These are phyloP conservation scores for Aspergillus ostianus DNA, from an alignment of 495 filamentous ascomycete genomes.

Conservation along the genomic window DNA sequence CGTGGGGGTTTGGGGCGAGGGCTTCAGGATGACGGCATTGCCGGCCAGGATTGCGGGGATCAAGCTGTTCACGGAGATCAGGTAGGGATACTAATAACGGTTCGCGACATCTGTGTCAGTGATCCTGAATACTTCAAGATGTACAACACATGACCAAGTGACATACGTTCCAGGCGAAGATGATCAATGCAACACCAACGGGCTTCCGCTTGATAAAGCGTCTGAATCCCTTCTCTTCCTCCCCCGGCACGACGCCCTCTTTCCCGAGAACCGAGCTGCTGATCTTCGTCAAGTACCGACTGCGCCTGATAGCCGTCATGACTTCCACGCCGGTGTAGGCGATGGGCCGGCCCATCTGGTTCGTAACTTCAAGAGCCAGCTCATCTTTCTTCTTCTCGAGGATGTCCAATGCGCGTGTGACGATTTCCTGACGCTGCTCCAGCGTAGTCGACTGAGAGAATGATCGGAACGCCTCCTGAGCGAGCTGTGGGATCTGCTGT, in stretches of 20 bases:
- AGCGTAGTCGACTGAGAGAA: slow-evolving; percentile 66
- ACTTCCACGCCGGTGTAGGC: slow-evolving; percentile 80
- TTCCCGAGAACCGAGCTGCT: slow-evolving; percentile 61
- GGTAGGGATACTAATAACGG: slow-evolving; percentile 84
- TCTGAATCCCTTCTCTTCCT: slow-evolving; percentile 81
- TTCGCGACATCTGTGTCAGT: slow-evolving; percentile 36
- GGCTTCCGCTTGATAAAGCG: slow-evolving; percentile 83
- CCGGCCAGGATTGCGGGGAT: slow-evolving; percentile 85
- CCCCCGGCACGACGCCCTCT: slow-evolving; percentile 60
- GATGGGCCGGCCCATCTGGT: slow-evolving; percentile 94
- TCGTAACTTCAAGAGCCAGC: slow-evolving; percentile 77
- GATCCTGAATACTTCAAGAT: background rate
- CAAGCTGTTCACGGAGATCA: slow-evolving; percentile 86
- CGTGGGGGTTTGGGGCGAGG: slow-evolving; percentile 90
- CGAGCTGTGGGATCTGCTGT: slow-evolving; percentile 58
- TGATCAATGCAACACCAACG: slow-evolving; percentile 76
- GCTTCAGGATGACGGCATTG: slow-evolving; percentile 88
- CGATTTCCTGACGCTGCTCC: slow-evolving; percentile 67
- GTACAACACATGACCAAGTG: slow-evolving; percentile 6
- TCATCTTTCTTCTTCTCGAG: slow-evolving; percentile 71
- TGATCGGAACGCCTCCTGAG: slow-evolving; percentile 67
- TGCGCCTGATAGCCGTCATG: slow-evolving; percentile 74
- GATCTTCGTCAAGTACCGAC: slow-evolving; percentile 77
- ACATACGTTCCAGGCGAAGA: slow-evolving; percentile 95
- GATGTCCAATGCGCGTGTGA: slow-evolving; percentile 69